These are phyloP conservation scores for Botrytis pseudocinerea DNA, from an alignment of 2,329 filamentous ascomycete species.

Conservation along the genomic window DNA sequence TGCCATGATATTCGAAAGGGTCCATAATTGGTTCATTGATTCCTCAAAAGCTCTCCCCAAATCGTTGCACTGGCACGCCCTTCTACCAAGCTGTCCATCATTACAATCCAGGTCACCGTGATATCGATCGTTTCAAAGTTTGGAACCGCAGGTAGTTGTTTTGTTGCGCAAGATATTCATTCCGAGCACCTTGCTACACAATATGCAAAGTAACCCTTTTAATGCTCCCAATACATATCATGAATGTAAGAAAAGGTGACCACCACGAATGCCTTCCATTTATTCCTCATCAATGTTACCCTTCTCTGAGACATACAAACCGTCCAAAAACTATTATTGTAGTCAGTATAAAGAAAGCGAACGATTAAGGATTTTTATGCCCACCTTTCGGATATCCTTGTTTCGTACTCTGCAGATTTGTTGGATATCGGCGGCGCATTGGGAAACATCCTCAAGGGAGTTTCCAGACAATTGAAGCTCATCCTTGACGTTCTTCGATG, in stretches of 20 bases:
- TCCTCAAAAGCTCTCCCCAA: conserved; percentile 13
- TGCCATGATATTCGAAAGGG: neutral
- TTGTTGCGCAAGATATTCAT: conserved; percentile 39
- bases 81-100: conserved; percentile 12
- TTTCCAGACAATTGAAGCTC: conserved; percentile 92
- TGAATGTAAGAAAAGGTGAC: conserved; percentile 30
- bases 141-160: conserved; percentile 18
- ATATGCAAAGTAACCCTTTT: conserved; percentile 39
- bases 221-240: conserved; percentile 33
- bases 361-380: conserved; percentile 32
- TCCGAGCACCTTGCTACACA: conserved; percentile 40
- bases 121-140: conserved; percentile 20
- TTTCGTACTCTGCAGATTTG: conserved; percentile 99
- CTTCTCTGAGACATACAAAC: conserved; percentile 99
- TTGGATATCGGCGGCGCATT: conserved; percentile 98
- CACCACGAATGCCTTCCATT: conserved; percentile 31
- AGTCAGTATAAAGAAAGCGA: neutral
- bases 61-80: conserved; percentile 13
- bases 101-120: conserved; percentile 12
- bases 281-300: conserved; percentile 80
- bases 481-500: conserved; percentile 94
- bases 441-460: conserved; percentile 95
- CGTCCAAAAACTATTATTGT: conserved; percentile 84
- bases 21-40: conserved; percentile 19
- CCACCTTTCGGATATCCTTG: conserved; percentile 99